Evolutionary conservation across 805 yeast genomes (phyloP), one percentile per base, ranked within the genome.

Genomic region (Ogataea neopini): DNA sequence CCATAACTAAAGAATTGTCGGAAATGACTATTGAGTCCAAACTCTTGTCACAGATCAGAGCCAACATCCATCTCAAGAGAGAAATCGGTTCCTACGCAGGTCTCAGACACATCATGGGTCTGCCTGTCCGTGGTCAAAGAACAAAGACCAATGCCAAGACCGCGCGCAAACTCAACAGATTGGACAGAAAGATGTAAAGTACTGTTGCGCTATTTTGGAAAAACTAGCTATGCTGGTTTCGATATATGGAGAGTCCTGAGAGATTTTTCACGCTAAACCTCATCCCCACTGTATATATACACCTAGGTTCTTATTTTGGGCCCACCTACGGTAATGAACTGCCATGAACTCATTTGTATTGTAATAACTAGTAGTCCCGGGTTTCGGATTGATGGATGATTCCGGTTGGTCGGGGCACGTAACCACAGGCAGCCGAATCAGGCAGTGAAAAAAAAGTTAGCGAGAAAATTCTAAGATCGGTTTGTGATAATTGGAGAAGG

Each of bases 131-230:
- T 65, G 99, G 99, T 59, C 98, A 94, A 75, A 78, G 85, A 52
- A 94, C 99, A 14, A 83, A 88, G 73, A 88, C 86, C 53, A 94
- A 94, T 64, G 96, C 96, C 28, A 76, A 77, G 63, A 92, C 96
- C 20, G 99, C 98, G 17, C 83, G 83, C 72, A 83, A 81, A 67
- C 78, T 92, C 68, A 92, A 92, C 70, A 82, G 79, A 60, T 68
- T 88, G 43, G 85, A 87, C 53, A 84, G 94, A 58, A 58, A 45
- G 49, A 28, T 46, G 42, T 41, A 32, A 25, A 9, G 37, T 17
- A 20, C 10, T 18, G 20, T 17, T 28, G 30, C 30, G 14, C 30
- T 28, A 28, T 10, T n/a, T 28, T 28, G 30, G 30, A 28, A 13
- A 28, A n/a, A 4, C 30, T 28, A n/a, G 30, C 14, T 28, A 8